These are phyloP conservation scores for Pseudozyma thailandica DNA, from an alignment of 1,284 basidiomycete species.

Conservation along the genomic window DNA sequence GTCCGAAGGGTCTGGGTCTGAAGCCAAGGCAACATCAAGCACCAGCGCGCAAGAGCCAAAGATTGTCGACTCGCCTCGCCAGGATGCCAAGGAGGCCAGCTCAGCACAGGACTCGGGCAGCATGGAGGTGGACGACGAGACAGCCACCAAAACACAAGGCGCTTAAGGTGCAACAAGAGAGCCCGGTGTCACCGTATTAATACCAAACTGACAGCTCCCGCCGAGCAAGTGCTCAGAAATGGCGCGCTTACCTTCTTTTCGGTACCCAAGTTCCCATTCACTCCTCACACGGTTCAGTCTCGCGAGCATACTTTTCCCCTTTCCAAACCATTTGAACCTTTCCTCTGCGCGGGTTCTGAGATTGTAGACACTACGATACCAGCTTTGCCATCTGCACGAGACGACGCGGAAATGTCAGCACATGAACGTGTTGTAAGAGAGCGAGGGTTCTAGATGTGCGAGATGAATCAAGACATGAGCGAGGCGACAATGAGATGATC, in stretches of 20 bases:
- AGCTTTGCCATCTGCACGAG: slow-evolving; percentile 46
- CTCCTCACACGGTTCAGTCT: slow-evolving; percentile 8
- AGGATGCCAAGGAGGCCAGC: slow-evolving; percentile 42
- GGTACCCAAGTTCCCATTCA: background rate
- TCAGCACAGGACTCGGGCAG: slow-evolving; percentile 27
- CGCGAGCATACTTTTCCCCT: slow-evolving; percentile 19
- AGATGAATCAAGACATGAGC: background rate
- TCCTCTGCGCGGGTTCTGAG: slow-evolving; percentile 37
- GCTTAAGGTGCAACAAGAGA: background rate
- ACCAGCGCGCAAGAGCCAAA: slow-evolving; percentile 38
- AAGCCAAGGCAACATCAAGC: slow-evolving; percentile 13
- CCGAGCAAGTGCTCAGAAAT: background rate
- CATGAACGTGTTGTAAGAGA: background rate
- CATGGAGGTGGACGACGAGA: slow-evolving; percentile 38
- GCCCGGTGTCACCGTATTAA: background rate
- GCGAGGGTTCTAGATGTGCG: background rate
- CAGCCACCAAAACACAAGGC: slow-evolving; percentile 7
- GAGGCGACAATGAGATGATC: no score
- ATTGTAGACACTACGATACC: slow-evolving; percentile 51
- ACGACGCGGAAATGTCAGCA: slow-evolving; percentile 24
- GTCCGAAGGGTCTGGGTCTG: slow-evolving; percentile 17
- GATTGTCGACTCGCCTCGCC: slow-evolving; percentile 51
- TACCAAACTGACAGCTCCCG: background rate
- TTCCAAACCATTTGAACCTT: slow-evolving; percentile 10
- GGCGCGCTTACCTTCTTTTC: background rate